Conservation (phyloP, 129 eudicot species). For the Artemisia argyi region DNA sequence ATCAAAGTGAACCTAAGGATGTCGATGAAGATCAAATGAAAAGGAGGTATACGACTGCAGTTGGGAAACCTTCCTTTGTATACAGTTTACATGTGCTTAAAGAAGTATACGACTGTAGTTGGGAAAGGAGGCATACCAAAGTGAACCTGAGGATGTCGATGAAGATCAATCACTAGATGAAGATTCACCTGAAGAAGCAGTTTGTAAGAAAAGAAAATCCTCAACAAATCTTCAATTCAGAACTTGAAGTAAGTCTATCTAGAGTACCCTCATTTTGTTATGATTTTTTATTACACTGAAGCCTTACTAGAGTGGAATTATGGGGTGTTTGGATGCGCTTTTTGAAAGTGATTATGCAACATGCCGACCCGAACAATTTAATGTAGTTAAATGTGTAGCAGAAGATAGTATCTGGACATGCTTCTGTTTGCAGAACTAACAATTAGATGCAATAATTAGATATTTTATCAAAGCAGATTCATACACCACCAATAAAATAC, state of each 20-base stretch:
- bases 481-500: background rate
- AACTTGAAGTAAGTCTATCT: constrained; percentile 51
- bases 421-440: background rate
- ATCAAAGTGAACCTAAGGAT: too few species aligned
- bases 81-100: too few species aligned
- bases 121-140: constrained; percentile 58
- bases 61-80: too few species aligned
- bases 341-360: background rate
- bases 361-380: background rate
- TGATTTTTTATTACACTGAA: background rate
- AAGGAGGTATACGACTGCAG: too few species aligned
- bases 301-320: background rate
- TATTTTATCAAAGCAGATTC: background rate
- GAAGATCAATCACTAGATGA: constrained; percentile 42
- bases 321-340: background rate
- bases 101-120: too few species aligned
- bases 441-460: background rate
- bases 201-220: constrained; percentile 73
- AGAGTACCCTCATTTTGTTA: constrained; percentile 10
- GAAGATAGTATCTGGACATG: background rate
- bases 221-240: constrained; percentile 33
- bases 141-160: constrained; percentile 49
- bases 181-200: constrained; percentile 35
- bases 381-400: background rate
- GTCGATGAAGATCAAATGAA: too few species aligned